Conservation (phyloP, 176 grass and related monocot species). For the Typha latifolia region DNA sequence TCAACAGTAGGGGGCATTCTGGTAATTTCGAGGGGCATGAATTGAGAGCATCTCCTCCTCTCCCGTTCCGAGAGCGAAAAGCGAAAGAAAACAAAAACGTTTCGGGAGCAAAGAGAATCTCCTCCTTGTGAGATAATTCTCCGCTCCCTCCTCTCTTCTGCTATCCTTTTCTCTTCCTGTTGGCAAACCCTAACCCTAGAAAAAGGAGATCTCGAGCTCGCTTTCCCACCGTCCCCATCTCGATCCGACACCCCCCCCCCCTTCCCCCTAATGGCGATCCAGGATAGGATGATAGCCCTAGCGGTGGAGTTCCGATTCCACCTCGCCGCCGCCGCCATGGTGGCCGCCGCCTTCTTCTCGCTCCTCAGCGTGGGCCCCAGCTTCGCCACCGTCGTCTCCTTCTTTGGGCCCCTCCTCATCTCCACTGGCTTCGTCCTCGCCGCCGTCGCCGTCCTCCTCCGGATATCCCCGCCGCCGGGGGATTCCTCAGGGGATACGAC, state of each 20-base stretch:
- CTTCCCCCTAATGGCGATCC: constrained; percentile 25
- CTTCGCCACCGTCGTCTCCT: constrained; percentile 42
- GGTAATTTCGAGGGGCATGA: not conserved
- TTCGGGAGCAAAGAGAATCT: not conserved
- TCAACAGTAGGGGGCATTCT: not conserved
- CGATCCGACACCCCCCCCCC: not conserved
- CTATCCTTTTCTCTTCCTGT: not conserved
- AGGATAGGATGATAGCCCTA: constrained; percentile 38
- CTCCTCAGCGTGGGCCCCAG: constrained; percentile 32
- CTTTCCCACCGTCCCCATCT: constrained; percentile 11
- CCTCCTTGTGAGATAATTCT: not conserved
- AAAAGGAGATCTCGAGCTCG: not conserved
- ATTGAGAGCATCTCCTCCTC: not conserved
- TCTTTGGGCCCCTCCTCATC: constrained; percentile 72
- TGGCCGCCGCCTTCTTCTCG: constrained; percentile 41
- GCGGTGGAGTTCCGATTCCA: constrained; percentile 39
- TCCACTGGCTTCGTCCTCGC: constrained; percentile 59
- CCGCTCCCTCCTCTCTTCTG: not conserved
- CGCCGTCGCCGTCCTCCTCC: constrained; percentile 51
- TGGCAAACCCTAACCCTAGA: constrained; percentile 1
- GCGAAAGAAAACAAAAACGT: not conserved
- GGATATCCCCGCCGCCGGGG: constrained; percentile 51
- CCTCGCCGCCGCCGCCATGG: constrained; percentile 29
- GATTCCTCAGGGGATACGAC: constrained; percentile 23
- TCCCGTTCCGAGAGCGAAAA: not conserved